Conservation (phyloP, 371 early-diverging fungal species). For the Mortierella sp. region DNA sequence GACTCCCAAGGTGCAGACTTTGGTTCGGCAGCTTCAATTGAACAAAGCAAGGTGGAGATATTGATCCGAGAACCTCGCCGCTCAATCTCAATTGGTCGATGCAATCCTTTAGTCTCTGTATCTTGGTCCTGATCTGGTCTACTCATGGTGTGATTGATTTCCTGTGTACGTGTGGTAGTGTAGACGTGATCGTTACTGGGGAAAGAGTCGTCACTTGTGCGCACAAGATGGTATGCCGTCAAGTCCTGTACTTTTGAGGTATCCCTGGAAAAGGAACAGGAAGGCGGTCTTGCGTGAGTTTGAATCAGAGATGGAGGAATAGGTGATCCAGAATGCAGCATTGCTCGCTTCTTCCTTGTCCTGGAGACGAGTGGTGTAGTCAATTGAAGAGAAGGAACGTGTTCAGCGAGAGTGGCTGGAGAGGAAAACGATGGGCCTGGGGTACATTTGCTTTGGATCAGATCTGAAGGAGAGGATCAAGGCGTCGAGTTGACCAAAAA, state of each 20-base stretch:
- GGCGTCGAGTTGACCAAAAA: neutral
- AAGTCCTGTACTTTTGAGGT: neutral
- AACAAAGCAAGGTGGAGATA: constrained; percentile 34
- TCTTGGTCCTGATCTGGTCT: constrained; percentile 24
- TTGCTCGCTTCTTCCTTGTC: constrained; percentile 2
- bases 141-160: constrained; percentile 11
- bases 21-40: constrained; percentile 21
- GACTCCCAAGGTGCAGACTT: constrained; percentile 27
- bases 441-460: neutral
- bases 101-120: constrained; percentile 6
- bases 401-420: constrained; percentile 4
- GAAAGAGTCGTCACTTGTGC: neutral
- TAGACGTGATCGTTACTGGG: neutral
- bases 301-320: neutral
- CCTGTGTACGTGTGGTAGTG: neutral
- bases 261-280: constrained; percentile 6
- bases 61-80: constrained; percentile 22
- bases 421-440: neutral
- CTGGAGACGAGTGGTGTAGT: constrained; percentile 1
- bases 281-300: constrained; percentile 8
- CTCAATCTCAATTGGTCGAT: constrained; percentile 9
- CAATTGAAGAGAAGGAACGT: neutral
- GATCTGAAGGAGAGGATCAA: neutral
- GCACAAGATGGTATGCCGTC: neutral
- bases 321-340: constrained; percentile 7